These are phyloP conservation scores for Phytopythium delawarense DNA, from an alignment of 352 stramenopile genomes.

Conservation along the genomic window DNA sequence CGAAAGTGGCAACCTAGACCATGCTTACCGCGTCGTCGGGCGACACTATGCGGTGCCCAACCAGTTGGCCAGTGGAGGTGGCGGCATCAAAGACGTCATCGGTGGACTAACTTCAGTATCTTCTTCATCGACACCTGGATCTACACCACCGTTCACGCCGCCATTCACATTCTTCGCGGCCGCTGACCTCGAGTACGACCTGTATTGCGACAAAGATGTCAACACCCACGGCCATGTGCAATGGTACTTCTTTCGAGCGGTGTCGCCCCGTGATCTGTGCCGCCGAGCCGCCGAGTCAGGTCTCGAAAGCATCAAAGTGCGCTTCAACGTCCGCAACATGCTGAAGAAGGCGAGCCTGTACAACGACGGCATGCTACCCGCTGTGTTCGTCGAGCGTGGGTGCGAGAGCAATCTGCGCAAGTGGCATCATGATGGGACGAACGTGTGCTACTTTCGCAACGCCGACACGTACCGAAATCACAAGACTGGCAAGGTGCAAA, in stretches of 20 bases:
- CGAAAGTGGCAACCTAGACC: constrained; percentile 76
- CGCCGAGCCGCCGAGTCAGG: constrained; percentile 10
- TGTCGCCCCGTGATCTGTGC: constrained; percentile 12
- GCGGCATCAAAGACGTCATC: background rate
- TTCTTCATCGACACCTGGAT: background rate
- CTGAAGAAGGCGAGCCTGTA: constrained; percentile 84
- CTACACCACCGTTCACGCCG: constrained; percentile 9
- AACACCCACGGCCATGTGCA: constrained; percentile 80
- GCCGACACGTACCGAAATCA: constrained; percentile 55
- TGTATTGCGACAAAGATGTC: constrained; percentile 69
- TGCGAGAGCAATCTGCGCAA: constrained; percentile 15
- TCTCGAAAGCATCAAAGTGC: constrained; percentile 28
- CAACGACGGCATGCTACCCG: constrained; percentile 85
- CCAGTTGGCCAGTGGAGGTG: constrained; percentile 9
- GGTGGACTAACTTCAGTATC: constrained; percentile 4
- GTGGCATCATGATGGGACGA: constrained; percentile 65
- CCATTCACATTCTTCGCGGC: constrained; percentile 59
- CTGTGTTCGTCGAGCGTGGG: constrained; percentile 35
- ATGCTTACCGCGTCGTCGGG: constrained; percentile 51
- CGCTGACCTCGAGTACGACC: constrained; percentile 63
- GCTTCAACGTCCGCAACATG: constrained; percentile 89
- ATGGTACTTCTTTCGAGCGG: constrained; percentile 87
- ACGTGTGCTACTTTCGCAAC: constrained; percentile 87
- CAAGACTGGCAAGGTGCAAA: constrained; percentile 37
- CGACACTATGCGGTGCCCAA: constrained; percentile 48